phyloP scores from a whole-genome alignment of 305 asterid species.

The Solanum aculeatissimum region DNA sequence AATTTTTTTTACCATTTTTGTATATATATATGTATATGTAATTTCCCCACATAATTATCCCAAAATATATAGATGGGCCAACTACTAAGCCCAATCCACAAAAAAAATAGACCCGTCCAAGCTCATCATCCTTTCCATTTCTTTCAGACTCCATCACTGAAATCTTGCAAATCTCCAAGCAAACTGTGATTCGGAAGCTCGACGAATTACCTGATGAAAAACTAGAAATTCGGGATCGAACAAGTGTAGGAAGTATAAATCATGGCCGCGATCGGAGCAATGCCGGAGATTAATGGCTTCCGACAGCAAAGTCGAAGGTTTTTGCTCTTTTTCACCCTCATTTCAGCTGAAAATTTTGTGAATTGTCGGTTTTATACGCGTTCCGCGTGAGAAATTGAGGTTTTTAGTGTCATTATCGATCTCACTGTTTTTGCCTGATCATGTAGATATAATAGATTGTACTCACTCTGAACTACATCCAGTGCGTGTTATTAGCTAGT shows the following conservation, averaged over 20 bases:
- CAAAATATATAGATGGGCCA: neutral
- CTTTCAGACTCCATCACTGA: neutral
- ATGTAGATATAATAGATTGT: neutral
- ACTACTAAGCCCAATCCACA: neutral
- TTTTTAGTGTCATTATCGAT: neutral
- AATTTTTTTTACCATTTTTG: too few relatives aligned
- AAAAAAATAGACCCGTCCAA: neutral
- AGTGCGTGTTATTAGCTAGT: neutral
- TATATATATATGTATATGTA: too few relatives aligned
- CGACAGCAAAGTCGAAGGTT: neutral
- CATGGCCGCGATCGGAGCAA: conserved; percentile 1
- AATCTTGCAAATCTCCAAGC: neutral
- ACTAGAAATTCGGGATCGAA: neutral
- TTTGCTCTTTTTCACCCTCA: neutral
- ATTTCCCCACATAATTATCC: too few relatives aligned
- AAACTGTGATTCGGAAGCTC: neutral
- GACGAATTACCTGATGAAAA: neutral
- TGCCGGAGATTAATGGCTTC: neutral
- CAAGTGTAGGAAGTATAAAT: neutral
- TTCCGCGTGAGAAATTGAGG: neutral
- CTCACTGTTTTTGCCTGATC: neutral
- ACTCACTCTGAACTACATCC: neutral
- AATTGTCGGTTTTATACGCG: neutral
- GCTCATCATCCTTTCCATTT: neutral
- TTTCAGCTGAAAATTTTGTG: neutral